Percentiles rank a stretch among this genome's conserved stretches.
phyloP scores from a whole-genome alignment of 169 alveolate genomes.

The Plasmodium gallinaceum region DNA sequence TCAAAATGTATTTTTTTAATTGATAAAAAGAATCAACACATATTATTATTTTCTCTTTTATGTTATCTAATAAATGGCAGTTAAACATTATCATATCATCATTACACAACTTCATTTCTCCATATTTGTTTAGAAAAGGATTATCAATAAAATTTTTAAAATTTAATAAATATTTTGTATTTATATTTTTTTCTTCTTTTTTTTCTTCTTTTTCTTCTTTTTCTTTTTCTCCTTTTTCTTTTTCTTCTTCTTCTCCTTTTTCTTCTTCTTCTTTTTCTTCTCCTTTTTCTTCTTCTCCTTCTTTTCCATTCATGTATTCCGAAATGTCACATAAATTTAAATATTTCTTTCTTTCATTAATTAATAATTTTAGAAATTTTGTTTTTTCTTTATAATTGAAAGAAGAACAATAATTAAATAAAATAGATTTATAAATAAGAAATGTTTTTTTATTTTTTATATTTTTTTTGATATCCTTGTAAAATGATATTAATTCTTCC shows the following conservation, averaged over 20 bases:
- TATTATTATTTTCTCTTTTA: constrained; percentile 29
- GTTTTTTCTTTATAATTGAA: constrained; percentile 13
- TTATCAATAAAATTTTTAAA: constrained; percentile 6
- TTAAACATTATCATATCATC: constrained; percentile 55
- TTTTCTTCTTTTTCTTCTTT: background rate
- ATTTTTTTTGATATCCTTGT: background rate
- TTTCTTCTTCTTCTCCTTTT: background rate
- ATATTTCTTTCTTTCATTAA: constrained; percentile 16
- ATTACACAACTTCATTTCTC: constrained; percentile 19
- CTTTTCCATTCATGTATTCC: background rate
- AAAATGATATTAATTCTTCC: constrained; percentile 1
- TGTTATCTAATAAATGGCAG: constrained; percentile 21
- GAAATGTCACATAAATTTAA: background rate
- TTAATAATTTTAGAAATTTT: constrained; percentile 25
- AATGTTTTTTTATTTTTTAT: constrained; percentile 3
- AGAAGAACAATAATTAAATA: constrained; percentile 16
- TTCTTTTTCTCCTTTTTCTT: background rate
- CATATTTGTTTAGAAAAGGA: constrained; percentile 15
- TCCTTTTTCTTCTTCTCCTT: background rate
- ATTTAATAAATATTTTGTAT: background rate
- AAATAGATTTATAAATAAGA: constrained; percentile 20
- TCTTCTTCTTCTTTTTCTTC: background rate
- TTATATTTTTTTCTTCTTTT: background rate
- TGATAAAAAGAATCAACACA: constrained; percentile 61
- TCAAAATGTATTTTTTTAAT: constrained; percentile 37